phyloP scores from a whole-genome alignment of 2,329 filamentous ascomycete genomes.

The Ceratocystis papillata region DNA sequence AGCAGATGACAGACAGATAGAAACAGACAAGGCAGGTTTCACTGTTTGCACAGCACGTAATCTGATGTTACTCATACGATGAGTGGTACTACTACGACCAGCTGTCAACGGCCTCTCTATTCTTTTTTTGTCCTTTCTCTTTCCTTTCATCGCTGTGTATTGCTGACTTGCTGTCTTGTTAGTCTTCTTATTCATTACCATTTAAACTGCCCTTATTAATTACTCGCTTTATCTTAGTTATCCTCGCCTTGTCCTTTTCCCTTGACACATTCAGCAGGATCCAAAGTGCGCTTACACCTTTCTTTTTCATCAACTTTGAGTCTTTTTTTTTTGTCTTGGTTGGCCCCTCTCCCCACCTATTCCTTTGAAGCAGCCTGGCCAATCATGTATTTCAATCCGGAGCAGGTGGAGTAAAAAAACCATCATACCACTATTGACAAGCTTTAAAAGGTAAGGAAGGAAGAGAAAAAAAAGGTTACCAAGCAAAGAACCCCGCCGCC shows the following conservation, averaged over 20 bases:
- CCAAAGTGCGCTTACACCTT: slow-evolving; percentile 24
- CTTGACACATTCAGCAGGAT: slow-evolving; percentile 1
- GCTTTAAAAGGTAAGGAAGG: not conserved
- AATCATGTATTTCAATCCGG: slow-evolving; percentile 9
- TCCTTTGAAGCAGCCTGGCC: slow-evolving; percentile 1
- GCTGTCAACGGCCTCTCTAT: too few species aligned
- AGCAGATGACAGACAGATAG: too few species aligned
- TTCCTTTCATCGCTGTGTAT: not conserved
- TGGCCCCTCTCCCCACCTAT: slow-evolving; percentile 4
- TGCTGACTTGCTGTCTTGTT: not conserved
- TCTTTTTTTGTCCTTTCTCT: not conserved
- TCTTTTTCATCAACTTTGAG: slow-evolving; percentile 12
- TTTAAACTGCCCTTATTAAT: not conserved
- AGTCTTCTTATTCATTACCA: not conserved
- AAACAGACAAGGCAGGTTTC: not conserved
- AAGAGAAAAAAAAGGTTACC: not conserved
- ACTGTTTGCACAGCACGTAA: not conserved
- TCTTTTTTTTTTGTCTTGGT: slow-evolving; percentile 3
- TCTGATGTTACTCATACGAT: slow-evolving; percentile 22
- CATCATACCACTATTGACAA: slow-evolving; percentile 7
- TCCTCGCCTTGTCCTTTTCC: not conserved
- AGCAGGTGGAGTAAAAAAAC: not conserved
- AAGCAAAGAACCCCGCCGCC: slow-evolving; percentile 10
- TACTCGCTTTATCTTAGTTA: not conserved
- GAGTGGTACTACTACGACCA: not conserved